Conservation (phyloP, 2,329 filamentous ascomycete species). For the Plenodomus tracheiphilus region DNA sequence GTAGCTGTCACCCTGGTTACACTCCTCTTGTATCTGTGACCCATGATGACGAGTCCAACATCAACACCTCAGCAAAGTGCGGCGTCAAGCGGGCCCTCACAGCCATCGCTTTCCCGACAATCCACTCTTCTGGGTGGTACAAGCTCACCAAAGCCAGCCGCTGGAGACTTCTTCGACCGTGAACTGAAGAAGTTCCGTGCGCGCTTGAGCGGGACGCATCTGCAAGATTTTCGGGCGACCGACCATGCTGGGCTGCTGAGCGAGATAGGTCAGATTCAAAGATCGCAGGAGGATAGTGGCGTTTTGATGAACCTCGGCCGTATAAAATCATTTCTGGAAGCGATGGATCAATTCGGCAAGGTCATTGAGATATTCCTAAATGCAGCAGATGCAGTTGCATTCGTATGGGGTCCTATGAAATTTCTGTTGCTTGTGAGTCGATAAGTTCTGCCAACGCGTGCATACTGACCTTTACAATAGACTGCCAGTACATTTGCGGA, state of each 20-base stretch:
- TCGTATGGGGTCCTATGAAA: slow-evolving; percentile 43
- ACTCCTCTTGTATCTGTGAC: too few species aligned
- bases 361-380: slow-evolving; percentile 44
- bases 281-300: slow-evolving; percentile 18
- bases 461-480: slow-evolving; percentile 11
- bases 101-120: slow-evolving; percentile 13
- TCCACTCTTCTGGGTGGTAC: slow-evolving; percentile 10
- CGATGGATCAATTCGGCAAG: slow-evolving; percentile 44
- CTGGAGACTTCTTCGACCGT: background rate
- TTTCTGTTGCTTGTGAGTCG: slow-evolving; percentile 36
- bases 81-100: too few species aligned
- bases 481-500: slow-evolving; percentile 38
- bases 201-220: slow-evolving; percentile 15
- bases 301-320: slow-evolving; percentile 20
- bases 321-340: slow-evolving; percentile 26
- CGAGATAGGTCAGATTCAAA: slow-evolving; percentile 15
- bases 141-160: background rate
- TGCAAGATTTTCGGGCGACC: slow-evolving; percentile 15
- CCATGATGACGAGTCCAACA: slow-evolving; percentile 1
- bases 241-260: slow-evolving; percentile 18
- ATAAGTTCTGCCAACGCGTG: background rate
- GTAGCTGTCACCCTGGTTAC: too few species aligned
- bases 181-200: slow-evolving; percentile 17
- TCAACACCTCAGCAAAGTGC: slow-evolving; percentile 2
- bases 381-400: slow-evolving; percentile 33